Base-by-base conservation (phyloP, 1,139 yeast species). In the Blastobotrys serpentis region DNA sequence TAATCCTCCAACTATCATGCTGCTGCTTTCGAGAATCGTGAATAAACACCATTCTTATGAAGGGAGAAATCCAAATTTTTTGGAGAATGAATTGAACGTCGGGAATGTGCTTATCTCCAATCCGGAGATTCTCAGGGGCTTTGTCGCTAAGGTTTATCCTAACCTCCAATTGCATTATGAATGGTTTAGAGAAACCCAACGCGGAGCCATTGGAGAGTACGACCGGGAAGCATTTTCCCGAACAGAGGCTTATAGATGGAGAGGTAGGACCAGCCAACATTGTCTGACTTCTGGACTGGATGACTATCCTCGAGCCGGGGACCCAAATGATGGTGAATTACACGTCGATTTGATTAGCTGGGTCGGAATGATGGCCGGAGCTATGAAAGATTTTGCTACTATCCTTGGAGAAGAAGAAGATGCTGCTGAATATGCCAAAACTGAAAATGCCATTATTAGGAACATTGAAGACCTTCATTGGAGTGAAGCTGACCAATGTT, bases 251-350 rank as follows among this genome's bases (percentile, higher is more conserved):
- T 92, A 86, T 65, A 75, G 96, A 62, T 92, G 99, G 99, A 78
- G 90, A 53, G 98, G 98, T 2, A 78, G 98, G 55, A 87, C 97
- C 0, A 72, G 76, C 19, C 78, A 83, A 2, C 97, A 87, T 62
- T 86, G 96, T 63, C 73, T 92, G 49, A 94, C 98, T 2, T 85
- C 95, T 68, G 99, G 99, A 0, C 66, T 92, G 38, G 98, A 92
- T 66, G 99, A 92, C 64, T 92, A 90, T 62, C 99, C 99, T 29
- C 78, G 99, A 54, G 85, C 89, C 0, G 69, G 74, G 32, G 82
- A 80, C 8, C 92, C 94, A 0, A 96, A 88, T 65, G 75, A 84
- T 36, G 95, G 95, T 0, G 99, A 92, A 67, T 72, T 92, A 45
- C 87, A 92, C 60, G 92, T 94, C 22, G 99, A 92, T 64, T 73